Base-by-base conservation (phyloP, 352 stramenopile genomes). In the Phytopythium sindhum region DNA sequence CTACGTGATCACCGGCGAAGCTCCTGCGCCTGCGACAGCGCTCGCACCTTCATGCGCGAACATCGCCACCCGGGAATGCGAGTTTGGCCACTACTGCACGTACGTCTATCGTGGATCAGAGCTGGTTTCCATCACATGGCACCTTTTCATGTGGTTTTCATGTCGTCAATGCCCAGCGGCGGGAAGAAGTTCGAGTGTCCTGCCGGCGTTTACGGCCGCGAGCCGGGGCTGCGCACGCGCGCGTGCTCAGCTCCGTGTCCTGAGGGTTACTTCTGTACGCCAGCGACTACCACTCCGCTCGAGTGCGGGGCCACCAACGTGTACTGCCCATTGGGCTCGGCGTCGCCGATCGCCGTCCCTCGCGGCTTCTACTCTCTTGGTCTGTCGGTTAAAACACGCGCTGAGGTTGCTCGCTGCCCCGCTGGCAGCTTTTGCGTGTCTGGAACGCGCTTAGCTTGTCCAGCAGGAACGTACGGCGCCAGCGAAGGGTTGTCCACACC, bases 251-350 rank as follows among this genome's bases (percentile, higher is more conserved):
- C 71, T 1, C 57, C 65, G 7, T 96, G 85, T 63, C 80, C 81
- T 15, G 70, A 77, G 24, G 87, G 85, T 0, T 89, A 75, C 60
- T 93, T 73, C 42, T 96, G 87, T 51, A 77, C 79, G 3, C 39
- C 61, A 60, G 81, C 70, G 31, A 81, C 72, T 0, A 56, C 66
- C 9, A 54, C 39, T 0, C 80, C 81, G 1, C 28, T 84, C 9
- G 61, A 74, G 29, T 95, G 84, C 60, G 81, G 79, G 0, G 60
- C 65, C 33, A 45, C 74, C 7, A 44, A 77, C 41, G 21, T 63
- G 12, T 95, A 86, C 61, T 96, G 88, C 58, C 80, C 85, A 5
- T n/a, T 86, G 0, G 65, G 81, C n/a, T 85, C 79, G 11, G 41
- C 26, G 0, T 50, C 60, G 17, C 71, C 84, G 21, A 12, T 64